Conservation (phyloP, 1,139 yeast species). For the Kodamaea sp. region DNA sequence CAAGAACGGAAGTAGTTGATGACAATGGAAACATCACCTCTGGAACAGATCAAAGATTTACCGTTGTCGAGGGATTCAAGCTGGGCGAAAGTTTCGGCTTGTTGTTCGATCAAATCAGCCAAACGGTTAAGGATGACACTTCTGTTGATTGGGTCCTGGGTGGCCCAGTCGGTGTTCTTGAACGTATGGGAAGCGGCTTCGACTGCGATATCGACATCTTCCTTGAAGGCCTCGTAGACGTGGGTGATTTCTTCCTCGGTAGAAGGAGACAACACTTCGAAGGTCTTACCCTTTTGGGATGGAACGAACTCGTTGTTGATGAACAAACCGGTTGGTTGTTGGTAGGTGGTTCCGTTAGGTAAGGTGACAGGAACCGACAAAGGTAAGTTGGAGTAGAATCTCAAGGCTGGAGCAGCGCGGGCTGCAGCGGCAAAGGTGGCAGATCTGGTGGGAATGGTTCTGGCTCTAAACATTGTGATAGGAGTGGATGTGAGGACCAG, state of each 20-base stretch:
- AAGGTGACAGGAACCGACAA: constrained; percentile 51
- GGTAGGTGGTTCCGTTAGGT: constrained; percentile 56
- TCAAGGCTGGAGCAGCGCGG: constrained; percentile 7
- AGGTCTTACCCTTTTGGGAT: constrained; percentile 15
- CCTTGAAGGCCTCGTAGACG: constrained; percentile 18
- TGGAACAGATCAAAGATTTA: constrained; percentile 18
- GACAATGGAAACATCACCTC: constrained; percentile 18
- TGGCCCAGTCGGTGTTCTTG: constrained; percentile 36
- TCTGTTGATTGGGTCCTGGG: constrained; percentile 26
- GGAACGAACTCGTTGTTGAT: constrained; percentile 21
- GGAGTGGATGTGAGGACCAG: too few species aligned
- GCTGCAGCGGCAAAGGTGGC: too few species aligned
- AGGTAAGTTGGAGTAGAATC: constrained; percentile 30
- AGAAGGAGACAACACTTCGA: constrained; percentile 19
- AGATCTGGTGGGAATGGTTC: too few species aligned
- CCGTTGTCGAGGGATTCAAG: constrained; percentile 23
- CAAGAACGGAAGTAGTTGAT: constrained; percentile 25
- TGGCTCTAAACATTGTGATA: constrained; percentile 3
- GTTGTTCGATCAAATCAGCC: constrained; percentile 20
- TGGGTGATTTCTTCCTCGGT: constrained; percentile 20
- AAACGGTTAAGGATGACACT: constrained; percentile 14
- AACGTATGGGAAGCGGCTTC: constrained; percentile 19
- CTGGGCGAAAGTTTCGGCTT: constrained; percentile 19
- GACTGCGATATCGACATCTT: constrained; percentile 20
- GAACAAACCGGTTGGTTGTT: constrained; percentile 33